Base-by-base conservation (phyloP, 2,329 filamentous ascomycete species). In the Monosporascus sp. region DNA sequence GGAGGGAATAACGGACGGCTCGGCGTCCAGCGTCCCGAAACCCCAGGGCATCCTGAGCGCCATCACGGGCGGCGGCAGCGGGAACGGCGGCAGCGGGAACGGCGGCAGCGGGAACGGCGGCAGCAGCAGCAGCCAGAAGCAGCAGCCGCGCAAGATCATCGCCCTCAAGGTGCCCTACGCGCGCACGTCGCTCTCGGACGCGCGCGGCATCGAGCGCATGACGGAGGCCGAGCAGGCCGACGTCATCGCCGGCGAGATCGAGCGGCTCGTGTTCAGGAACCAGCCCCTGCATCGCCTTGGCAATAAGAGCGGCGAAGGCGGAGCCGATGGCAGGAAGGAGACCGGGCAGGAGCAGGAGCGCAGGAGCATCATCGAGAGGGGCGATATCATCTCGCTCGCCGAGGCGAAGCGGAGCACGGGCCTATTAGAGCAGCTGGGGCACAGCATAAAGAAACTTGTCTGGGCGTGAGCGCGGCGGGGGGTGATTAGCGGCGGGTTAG, bases 361-460 rank as follows among this genome's bases (percentile, higher is more conserved):
- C 40, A 74, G 76, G 61, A 70, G 68, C 20, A 71, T 85, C 5
- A 64, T 87, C 20, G 78, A 82, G 59, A 77, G 73, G 56, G 79
- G 75, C 0, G 88, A 93, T 63, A 90, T 99, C 50, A 90, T 99
- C 50, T 90, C 86, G 24, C 69, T 96, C 51, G 84, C 84, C 2
- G 91, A 97, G 66, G 94, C 94, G 53, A 93, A 84, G 79, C 88
- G 83, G 75, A 91, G 87, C 56, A 97, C 93, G 0, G 90, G 91
- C 0, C 78, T 95, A 62, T 70, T 97, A 50, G 93, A 97, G 71
- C 87, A 93, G 68, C 73, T 95, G 65, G 90, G 91, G 2, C 91
- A 97, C 75, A 88, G 87, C 55, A 79, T 97, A 64, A 97, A 96
- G 82, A 96, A 90, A 76, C 73, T 97, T 68, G 91, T 99, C 14